Conservation (phyloP, 164 flowering plant species). For the Kalanchoe fedtschenkoi region DNA sequence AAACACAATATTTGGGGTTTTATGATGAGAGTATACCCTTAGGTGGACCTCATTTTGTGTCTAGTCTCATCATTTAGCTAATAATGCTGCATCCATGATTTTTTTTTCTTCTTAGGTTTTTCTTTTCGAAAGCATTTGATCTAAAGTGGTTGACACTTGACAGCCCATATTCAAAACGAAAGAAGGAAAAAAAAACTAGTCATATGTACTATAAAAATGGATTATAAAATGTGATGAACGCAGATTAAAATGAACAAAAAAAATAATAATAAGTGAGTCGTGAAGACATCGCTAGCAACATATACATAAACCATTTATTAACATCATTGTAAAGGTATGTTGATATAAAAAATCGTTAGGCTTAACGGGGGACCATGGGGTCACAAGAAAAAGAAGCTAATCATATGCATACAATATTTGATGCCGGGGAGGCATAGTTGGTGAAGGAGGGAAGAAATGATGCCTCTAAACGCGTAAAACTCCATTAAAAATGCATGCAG, state of each 20-base stretch:
- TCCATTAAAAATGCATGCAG: not conserved
- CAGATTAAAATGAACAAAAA: too few species aligned
- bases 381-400: not conserved
- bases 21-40: not conserved
- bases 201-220: too few species aligned
- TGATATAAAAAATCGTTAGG: too few species aligned
- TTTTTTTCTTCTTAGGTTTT: not conserved
- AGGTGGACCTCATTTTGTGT: not conserved
- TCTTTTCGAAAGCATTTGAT: too few species aligned
- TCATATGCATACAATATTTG: conserved; percentile 1
- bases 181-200: not conserved
- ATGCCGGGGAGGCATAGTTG: not conserved
- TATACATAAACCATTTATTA: too few species aligned
- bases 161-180: not conserved
- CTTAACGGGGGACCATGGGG: too few species aligned
- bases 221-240: too few species aligned
- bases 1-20: conserved; percentile 1
- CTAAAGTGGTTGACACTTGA: too few species aligned
- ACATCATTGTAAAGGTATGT: not conserved
- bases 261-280: too few species aligned
- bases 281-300: too few species aligned
- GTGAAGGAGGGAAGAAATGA: conserved; percentile 1
- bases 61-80: conserved; percentile 1
- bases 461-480: conserved; percentile 3
- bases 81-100: not conserved